Evolutionary conservation across 495 filamentous ascomycete species (phyloP), one percentile per base, ranked within the genome.

Genomic region (Hypoxylon fuscum): DNA sequence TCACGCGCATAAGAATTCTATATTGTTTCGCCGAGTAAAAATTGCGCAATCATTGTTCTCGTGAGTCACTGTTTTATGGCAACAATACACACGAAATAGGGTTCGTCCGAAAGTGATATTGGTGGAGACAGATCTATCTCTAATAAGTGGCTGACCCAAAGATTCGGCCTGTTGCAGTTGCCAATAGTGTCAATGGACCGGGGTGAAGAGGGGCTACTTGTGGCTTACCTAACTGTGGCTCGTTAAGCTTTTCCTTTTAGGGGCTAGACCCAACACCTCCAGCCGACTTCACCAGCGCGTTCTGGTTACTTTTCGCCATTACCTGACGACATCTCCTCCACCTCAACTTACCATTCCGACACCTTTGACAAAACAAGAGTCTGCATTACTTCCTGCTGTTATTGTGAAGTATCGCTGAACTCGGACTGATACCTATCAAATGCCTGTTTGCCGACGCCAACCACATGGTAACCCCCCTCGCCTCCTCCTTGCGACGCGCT

Each of bases 401-500:
- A 21, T 15, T 9, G 5, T 12, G 6, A 23, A 46, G 21, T 1
- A 27, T 51, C 6, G 23, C 14, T 21, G 11, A 41, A 31, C 37
- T 44, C 42, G 55, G 17, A 29, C n/a, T 52, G 43, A 31, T 47
- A 46, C 55, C 49, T 58, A 55, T 70, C 71, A 72, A 70, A 74
- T 74, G 71, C 69, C 66, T 68, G 56, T 68, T 70, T 68, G 61
- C 52, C 66, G 42, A 50, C 58, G 32, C 49, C 56, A 45, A 27
- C 69, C 66, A 29, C 62, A 64, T 54, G 61, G 59, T 55, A 64
- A 66, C 32, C 64, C 72, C 66, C 63, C 69, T 69, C 69, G 63
- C 57, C 67, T 63, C 52, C 62, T 58, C 48, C 62, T 68, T 67
- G 69, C 69, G 66, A 71, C 71, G 71, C 71, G 71, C 65, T 73